phyloP scores from a whole-genome alignment of 768 basidiomycete genomes.

The Glaciozyma antarctica region DNA sequence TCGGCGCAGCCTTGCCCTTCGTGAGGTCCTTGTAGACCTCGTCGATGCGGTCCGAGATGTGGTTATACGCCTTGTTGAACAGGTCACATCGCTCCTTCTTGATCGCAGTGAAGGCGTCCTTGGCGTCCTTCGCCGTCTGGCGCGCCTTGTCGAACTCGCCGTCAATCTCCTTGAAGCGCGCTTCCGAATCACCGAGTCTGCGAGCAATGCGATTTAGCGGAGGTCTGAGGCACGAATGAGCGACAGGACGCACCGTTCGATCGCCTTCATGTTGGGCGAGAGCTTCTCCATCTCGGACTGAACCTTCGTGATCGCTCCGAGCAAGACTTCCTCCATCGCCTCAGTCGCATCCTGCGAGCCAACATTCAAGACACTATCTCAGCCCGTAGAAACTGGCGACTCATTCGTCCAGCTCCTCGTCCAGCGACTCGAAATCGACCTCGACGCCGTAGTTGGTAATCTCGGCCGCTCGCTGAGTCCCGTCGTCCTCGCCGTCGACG shows the following conservation, averaged over 20 bases:
- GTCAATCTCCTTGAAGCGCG: constrained; percentile 77
- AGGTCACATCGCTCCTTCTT: constrained; percentile 66
- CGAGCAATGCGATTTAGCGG: background rate
- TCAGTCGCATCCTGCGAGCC: constrained; percentile 50
- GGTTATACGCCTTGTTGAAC: constrained; percentile 91
- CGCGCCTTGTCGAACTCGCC: constrained; percentile 84
- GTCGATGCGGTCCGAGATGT: constrained; percentile 90
- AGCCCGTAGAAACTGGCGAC: constrained; percentile 21
- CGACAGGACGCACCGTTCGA: constrained; percentile 56
- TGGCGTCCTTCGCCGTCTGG: constrained; percentile 77
- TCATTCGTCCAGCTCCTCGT: constrained; percentile 65
- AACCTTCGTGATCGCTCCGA: constrained; percentile 60
- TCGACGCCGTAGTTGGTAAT: constrained; percentile 80
- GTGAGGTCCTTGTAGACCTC: constrained; percentile 96
- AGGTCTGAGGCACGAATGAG: constrained; percentile 4
- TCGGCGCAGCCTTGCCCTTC: constrained; percentile 82
- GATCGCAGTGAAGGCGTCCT: constrained; percentile 81
- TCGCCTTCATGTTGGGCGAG: constrained; percentile 95
- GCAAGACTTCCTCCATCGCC: constrained; percentile 61
- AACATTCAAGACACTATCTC: background rate
- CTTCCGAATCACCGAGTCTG: constrained; percentile 45
- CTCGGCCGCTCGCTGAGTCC: constrained; percentile 59
- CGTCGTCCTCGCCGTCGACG: constrained; percentile 77
- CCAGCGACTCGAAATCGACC: constrained; percentile 66
- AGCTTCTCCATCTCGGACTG: constrained; percentile 76